phyloP scores from a whole-genome alignment of 768 basidiomycete species.

The Suillus ampliporus region DNA sequence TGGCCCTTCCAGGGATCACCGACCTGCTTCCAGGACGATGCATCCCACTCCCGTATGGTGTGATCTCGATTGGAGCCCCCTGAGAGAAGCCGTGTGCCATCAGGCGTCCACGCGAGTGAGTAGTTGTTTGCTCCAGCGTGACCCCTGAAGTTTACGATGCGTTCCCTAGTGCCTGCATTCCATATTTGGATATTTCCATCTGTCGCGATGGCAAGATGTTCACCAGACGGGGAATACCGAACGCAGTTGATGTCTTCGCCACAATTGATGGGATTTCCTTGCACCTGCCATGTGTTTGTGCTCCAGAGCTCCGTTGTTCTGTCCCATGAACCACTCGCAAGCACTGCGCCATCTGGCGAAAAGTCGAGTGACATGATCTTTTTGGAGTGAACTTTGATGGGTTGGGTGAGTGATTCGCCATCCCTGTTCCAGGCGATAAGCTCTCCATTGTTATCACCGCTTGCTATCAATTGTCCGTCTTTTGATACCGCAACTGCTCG shows the following conservation, averaged over 20 bases:
- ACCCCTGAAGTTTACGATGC: neutral
- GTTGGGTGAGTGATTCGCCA: neutral
- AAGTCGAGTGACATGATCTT: neutral
- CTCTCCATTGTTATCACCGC: neutral
- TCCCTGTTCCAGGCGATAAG: neutral
- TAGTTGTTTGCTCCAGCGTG: neutral
- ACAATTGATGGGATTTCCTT: neutral
- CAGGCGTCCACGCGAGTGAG: neutral
- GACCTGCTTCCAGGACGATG: neutral
- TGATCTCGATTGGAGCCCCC: too few species aligned
- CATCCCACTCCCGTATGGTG: neutral
- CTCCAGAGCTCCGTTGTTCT: neutral
- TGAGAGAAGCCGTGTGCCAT: neutral
- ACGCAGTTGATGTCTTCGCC: neutral
- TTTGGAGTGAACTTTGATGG: neutral
- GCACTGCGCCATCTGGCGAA: neutral
- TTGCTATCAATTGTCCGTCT: neutral
- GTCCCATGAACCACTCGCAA: neutral
- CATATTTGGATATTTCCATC: neutral
- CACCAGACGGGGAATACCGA: neutral
- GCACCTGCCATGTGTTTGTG: neutral
- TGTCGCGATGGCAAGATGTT: neutral
- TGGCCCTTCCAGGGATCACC: neutral
- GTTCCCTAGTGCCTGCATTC: neutral
- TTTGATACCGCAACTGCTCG: neutral